Base-by-base conservation (phyloP, 805 yeast genomes). In the Starmera amethionina region DNA sequence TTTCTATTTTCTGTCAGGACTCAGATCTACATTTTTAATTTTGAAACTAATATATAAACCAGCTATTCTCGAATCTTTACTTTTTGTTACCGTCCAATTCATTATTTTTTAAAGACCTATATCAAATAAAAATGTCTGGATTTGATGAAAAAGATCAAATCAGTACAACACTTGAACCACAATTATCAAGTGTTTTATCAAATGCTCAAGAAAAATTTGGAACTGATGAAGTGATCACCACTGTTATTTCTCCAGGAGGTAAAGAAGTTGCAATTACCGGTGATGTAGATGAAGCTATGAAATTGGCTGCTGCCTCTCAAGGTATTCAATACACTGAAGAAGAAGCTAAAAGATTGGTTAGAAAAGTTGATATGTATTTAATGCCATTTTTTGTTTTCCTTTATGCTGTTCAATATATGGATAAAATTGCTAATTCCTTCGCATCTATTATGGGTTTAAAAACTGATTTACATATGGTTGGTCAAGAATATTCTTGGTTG, bases 401-500 rank as follows among this genome's bases (percentile, higher is more conserved):
- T n/a, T 60, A 57, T 52, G 52, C 63, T 25, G 45, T 51, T 30
- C 68, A 64, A 45, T 53, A 57, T 40, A 64, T 65, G 70, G 70
- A 62, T 46, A 66, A 64, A 41, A 44, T 48, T 7, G 48, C 66
- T 12, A 60, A 53, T 47, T 56, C 65, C 1, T 61, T 59, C 44
- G 70, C 70, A 2, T 47, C 68, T 1, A 51, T 67, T 28, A 54
- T 63, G 47, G 70, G 70, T 2, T 43, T 67, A 40, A 45, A 56
- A 35, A 32, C 43, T 28, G 73, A 65, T 42, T 47, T 63, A 40
- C 42, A 58, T 13, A 63, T 70, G 62, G 39, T 38, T 13, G 68
- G 73, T 29, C 46, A 47, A 27, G 50, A 60, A 38, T 71, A 63
- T 42, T 54, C 68, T 13, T 69, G 75, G 73, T 60, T 63, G 11